Base-by-base conservation (phyloP, 2,329 filamentous ascomycete species). In the Graphilbum sp. region DNA sequence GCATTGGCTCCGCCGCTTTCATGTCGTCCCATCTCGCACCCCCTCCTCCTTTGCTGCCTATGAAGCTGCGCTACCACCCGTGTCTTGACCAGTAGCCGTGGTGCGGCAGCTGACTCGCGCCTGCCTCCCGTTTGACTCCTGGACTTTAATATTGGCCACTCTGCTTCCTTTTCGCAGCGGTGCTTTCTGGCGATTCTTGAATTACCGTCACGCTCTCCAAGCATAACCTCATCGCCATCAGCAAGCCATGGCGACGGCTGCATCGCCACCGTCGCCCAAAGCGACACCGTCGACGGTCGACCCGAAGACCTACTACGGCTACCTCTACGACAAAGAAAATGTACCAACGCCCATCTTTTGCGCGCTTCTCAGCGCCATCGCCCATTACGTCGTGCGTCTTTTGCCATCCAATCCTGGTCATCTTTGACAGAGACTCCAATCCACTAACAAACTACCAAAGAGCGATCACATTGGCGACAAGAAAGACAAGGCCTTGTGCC, bases 331-430 rank as follows among this genome's bases (percentile, higher is more conserved):
- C n/a, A n/a, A n/a, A n/a, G n/a, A n/a, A n/a, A n/a, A n/a, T n/a
- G n/a, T n/a, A n/a, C n/a, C n/a, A 5, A 77, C 78, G 4, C 68
- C 69, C 37, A 54, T 77, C 33, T 66, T 87, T 21, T 69, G 80
- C 54, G 73, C 75, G 39, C 62, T 87, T 24, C 64, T 85, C 45
- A 60, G 74, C 47, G 75, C 77, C 24, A 73, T 87, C 47, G 78
- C 72, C 33, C 65, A 68, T 41, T 61, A 82, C 50, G 80, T 86
- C 53, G 81, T 87, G 66, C 58, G 75, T 57, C 24, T 29, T n/a
- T 5, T 16, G 17, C 32, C 34, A 34, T 32, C 13, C 16, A 10
- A 6, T 32, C 6, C 4, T 18, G 30, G 8, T 32, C 4, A 17
- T 18, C 16, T 32, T 11, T 12, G 27, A 12, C n/a, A 11, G 21